Evolutionary conservation across 1,139 yeast genomes (phyloP).

Genomic region (Suhomyces bolitotheri): DNA sequence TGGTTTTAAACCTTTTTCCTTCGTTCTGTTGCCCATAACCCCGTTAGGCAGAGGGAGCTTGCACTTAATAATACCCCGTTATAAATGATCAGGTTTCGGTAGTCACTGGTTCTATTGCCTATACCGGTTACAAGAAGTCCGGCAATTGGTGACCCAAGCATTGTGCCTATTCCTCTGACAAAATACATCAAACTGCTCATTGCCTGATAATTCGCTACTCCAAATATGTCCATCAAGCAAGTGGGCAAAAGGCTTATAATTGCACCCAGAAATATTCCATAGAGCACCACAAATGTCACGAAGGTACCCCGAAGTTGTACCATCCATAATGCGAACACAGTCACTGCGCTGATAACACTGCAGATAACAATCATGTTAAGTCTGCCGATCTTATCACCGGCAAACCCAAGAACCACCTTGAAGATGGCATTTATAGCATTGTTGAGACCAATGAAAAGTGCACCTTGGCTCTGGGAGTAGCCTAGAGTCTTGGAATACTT

Average conservation of each 20-base stretch:
- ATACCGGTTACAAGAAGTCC: slow-evolving; percentile 25
- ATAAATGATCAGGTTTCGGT: slow-evolving; percentile 25
- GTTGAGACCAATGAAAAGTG: slow-evolving; percentile 43
- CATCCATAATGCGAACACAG: slow-evolving; percentile 38
- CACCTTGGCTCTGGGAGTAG: slow-evolving; percentile 35
- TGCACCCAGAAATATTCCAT: slow-evolving; percentile 39
- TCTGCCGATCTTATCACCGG: slow-evolving; percentile 39
- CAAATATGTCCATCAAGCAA: slow-evolving; percentile 40
- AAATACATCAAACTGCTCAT: slow-evolving; percentile 31
- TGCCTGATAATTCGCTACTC: slow-evolving; percentile 31
- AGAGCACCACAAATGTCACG: slow-evolving; percentile 38
- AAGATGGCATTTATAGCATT: slow-evolving; percentile 42
- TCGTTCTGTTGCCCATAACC: slow-evolving; percentile 9
- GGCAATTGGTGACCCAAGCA: slow-evolving; percentile 37
- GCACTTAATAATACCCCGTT: slow-evolving; percentile 25
- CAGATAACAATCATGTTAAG: slow-evolving; percentile 40
- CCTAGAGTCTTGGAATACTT: slow-evolving; percentile 40
- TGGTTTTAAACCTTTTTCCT: neutral
- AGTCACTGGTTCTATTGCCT: slow-evolving; percentile 21
- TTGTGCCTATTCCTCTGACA: slow-evolving; percentile 32
- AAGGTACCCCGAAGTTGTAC: slow-evolving; percentile 28
- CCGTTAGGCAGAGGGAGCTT: slow-evolving; percentile 20
- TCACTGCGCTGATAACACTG: slow-evolving; percentile 30
- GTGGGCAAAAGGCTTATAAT: slow-evolving; percentile 42
- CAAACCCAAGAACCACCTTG: slow-evolving; percentile 37